Conservation (phyloP, 371 early-diverging fungal genomes). For the Rhizopus arrhizus region DNA sequence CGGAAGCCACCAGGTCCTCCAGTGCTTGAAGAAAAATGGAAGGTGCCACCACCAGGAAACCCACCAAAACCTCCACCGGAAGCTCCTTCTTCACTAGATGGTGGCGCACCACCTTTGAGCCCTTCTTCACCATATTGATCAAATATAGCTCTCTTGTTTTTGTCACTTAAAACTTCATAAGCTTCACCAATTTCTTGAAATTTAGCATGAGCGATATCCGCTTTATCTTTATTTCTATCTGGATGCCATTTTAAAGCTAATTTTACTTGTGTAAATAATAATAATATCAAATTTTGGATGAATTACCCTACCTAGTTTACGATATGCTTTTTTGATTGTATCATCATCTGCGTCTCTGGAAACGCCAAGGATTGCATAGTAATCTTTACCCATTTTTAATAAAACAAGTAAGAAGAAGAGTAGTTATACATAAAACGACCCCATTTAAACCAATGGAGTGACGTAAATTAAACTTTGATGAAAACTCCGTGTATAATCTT, state of each 20-base stretch:
- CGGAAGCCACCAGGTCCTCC: conserved; percentile 57
- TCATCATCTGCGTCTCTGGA: conserved; percentile 81
- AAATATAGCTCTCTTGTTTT: conserved; percentile 82
- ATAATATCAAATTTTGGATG: not conserved
- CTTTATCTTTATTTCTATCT: conserved; percentile 51
- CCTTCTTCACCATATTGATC: conserved; percentile 93
- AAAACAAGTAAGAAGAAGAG: conserved; percentile 12
- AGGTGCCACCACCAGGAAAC: conserved; percentile 51
- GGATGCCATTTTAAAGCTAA: conserved; percentile 57
- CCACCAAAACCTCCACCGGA: conserved; percentile 29
- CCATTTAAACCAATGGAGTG: conserved; percentile 10
- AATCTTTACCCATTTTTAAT: conserved; percentile 83
- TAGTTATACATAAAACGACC: conserved; percentile 15
- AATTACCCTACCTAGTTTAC: conserved; percentile 64
- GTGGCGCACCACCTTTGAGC: conserved; percentile 63
- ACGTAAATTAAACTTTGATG: conserved; percentile 9
- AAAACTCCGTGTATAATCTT: not conserved
- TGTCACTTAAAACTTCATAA: conserved; percentile 96
- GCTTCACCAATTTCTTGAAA: conserved; percentile 83
- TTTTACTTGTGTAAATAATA: not conserved
- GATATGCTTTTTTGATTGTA: conserved; percentile 90
- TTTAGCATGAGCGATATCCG: conserved; percentile 31
- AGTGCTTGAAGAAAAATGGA: conserved; percentile 42
- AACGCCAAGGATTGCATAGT: conserved; percentile 81
- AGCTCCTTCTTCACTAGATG: conserved; percentile 15